Conservation (phyloP, 148 eudicot species). For the Amaranthus palmeri region DNA sequence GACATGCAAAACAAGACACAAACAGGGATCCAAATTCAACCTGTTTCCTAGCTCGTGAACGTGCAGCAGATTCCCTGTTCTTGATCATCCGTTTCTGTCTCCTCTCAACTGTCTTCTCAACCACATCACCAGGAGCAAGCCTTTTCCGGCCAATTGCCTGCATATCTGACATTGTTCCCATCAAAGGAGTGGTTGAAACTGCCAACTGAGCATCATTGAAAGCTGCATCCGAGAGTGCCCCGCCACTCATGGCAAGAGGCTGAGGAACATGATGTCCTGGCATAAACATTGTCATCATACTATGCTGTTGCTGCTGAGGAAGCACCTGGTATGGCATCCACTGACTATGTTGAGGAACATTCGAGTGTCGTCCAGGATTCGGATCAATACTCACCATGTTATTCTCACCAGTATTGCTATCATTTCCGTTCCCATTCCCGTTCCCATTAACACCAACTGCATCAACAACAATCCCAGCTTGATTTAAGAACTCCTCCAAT, state of each 20-base stretch:
- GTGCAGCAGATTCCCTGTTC: constrained; percentile 94
- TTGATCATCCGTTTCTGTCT: constrained; percentile 98
- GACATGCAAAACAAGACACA: background rate
- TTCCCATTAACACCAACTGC: constrained; percentile 15
- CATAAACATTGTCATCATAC: constrained; percentile 54
- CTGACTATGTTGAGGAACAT: constrained; percentile 41
- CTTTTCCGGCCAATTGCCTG: constrained; percentile 76
- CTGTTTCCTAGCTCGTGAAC: constrained; percentile 98
- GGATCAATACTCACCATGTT: constrained; percentile 33
- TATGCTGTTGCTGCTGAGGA: constrained; percentile 43
- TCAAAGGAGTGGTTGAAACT: constrained; percentile 55
- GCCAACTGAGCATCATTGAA: constrained; percentile 55
- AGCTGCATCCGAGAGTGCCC: constrained; percentile 42
- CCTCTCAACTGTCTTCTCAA: constrained; percentile 87
- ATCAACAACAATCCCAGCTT: constrained; percentile 80
- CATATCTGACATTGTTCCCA: constrained; percentile 69
- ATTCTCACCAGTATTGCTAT: constrained; percentile 22
- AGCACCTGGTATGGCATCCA: constrained; percentile 48
- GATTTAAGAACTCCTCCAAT: constrained; percentile 83
- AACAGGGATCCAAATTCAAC: constrained; percentile 26
- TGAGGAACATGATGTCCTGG: constrained; percentile 58
- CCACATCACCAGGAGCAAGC: constrained; percentile 59
- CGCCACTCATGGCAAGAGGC: constrained; percentile 41
- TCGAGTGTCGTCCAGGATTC: constrained; percentile 24
- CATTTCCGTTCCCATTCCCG: constrained; percentile 5